Conservation (phyloP, 441 rosid species). For the Croton laevigatus region DNA sequence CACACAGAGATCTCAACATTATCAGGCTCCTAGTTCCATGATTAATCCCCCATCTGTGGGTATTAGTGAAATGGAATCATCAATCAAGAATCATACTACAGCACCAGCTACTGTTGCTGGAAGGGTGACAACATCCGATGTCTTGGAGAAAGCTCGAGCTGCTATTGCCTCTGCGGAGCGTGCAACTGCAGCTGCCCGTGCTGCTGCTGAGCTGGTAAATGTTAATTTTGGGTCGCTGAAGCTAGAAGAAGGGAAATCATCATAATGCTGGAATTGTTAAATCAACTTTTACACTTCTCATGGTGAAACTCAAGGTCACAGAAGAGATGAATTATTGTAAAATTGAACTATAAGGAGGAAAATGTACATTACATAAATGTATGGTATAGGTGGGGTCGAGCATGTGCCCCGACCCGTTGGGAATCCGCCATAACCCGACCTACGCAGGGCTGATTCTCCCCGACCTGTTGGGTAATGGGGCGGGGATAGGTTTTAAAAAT, state of each 20-base stretch:
- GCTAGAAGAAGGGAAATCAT: slow-evolving; percentile 34
- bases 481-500: too few relatives aligned
- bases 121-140: slow-evolving; percentile 40
- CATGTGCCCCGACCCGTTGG: too few relatives aligned
- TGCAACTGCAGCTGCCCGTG: slow-evolving; percentile 80
- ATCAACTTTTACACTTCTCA: background rate
- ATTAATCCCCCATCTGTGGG: slow-evolving; percentile 19
- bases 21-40: slow-evolving; percentile 28
- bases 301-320: background rate
- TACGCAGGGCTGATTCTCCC: too few relatives aligned
- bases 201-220: slow-evolving; percentile 76
- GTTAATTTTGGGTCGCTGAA: slow-evolving; percentile 41
- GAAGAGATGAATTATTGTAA: background rate
- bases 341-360: background rate
- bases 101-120: slow-evolving; percentile 29
- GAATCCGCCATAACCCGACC: too few relatives aligned
- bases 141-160: slow-evolving; percentile 74
- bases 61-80: slow-evolving; percentile 34
- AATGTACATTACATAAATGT: background rate
- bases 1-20: slow-evolving; percentile 33
- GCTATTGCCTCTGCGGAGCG: slow-evolving; percentile 84
- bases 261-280: slow-evolving; percentile 16
- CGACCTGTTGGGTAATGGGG: too few relatives aligned
- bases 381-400: too few relatives aligned
- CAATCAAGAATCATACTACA: slow-evolving; percentile 23